Percentiles rank a stretch among this genome's conserved stretches.
Conservation (phyloP, 1,139 yeast species). For the Pneumocystis sp. region DNA sequence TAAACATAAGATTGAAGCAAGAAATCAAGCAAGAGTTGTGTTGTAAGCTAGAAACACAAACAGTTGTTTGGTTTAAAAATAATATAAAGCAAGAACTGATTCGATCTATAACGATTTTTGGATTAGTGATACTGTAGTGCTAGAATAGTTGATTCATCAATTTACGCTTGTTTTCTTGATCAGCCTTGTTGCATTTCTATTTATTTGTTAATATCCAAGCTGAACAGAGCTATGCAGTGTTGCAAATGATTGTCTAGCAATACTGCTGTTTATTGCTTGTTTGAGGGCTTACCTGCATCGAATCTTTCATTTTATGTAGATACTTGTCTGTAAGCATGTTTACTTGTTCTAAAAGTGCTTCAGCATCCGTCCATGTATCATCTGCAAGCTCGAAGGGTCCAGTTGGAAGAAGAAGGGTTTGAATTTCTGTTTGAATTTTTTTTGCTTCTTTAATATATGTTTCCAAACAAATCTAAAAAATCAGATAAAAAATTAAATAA, state of each 20-base stretch:
- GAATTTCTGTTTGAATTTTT: neutral
- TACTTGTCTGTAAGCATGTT: neutral
- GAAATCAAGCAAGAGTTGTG: neutral
- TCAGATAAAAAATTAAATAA: neutral
- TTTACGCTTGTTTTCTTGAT: neutral
- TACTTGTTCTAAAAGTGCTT: neutral
- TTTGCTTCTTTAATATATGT: neutral
- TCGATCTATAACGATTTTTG: neutral
- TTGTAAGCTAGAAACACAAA: neutral
- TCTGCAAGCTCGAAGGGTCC: neutral
- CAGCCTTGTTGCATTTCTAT: neutral
- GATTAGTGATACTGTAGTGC: neutral
- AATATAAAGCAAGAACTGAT: neutral
- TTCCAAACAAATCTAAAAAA: neutral
- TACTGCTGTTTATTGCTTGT: neutral
- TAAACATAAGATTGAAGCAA: no score
- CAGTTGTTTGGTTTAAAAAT: neutral
- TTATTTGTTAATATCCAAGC: neutral
- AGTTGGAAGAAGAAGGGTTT: neutral
- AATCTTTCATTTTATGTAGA: neutral
- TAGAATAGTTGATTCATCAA: neutral
- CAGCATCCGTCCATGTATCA: neutral
- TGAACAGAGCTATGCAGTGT: neutral
- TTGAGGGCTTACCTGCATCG: neutral
- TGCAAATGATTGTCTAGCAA: neutral